Percentiles rank a stretch among this genome's conserved stretches.
Evolutionary conservation across 257 asterid species (phyloP).

Genomic region (Nicotiana tabacum): DNA sequence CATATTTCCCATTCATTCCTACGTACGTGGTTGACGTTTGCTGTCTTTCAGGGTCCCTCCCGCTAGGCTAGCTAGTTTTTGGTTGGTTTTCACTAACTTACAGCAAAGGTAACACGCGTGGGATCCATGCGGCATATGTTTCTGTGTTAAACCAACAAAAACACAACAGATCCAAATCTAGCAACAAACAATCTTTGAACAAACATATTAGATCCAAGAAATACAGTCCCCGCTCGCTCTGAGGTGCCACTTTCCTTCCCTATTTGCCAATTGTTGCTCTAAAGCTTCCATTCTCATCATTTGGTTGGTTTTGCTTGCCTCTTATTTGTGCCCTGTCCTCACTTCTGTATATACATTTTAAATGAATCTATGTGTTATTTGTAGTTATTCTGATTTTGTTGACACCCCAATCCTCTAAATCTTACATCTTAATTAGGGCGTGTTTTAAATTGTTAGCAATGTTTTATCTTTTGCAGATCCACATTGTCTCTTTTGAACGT

Average conservation of each 20-base stretch:
- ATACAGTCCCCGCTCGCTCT: background rate
- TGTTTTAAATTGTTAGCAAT: background rate
- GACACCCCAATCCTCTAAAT: background rate
- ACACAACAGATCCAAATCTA: conserved; percentile 6
- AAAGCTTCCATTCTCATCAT: background rate
- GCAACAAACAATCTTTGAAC: background rate
- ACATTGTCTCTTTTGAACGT: background rate
- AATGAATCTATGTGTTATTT: background rate
- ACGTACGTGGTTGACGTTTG: conserved; percentile 14
- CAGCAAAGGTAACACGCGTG: conserved; percentile 1
- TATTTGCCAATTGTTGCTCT: background rate
- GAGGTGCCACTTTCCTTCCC: background rate
- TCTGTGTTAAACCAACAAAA: background rate
- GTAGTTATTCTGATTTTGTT: background rate
- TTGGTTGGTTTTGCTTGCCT: conserved; percentile 5
- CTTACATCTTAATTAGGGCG: background rate
- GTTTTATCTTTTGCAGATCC: background rate
- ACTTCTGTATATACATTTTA: background rate
- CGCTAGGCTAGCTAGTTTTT: conserved; percentile 3
- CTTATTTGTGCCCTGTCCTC: background rate
- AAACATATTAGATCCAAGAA: background rate
- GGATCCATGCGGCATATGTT: background rate
- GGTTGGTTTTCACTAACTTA: conserved; percentile 2
- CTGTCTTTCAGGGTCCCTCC: conserved; percentile 4
- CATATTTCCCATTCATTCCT: background rate